Base-by-base conservation (phyloP, 768 basidiomycete species). In the Lanmaoa rubissima region DNA sequence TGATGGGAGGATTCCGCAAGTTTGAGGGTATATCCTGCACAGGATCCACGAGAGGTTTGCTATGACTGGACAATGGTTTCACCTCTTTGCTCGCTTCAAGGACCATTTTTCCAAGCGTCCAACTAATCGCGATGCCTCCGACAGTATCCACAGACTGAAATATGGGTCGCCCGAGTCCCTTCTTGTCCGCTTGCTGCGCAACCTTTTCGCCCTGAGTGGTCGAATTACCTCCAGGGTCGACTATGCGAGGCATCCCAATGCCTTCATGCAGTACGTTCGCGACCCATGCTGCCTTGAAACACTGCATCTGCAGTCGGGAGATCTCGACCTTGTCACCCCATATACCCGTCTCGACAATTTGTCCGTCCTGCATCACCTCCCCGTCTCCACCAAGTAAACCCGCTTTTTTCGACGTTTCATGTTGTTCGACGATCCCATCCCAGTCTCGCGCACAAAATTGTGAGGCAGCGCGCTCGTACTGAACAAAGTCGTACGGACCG, bases 71-170 rank as follows among this genome's bases (percentile, higher is more conserved):
- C 42, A 78, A 73, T 8, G 79, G 69, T 4, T 83, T 82, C 8
- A 94, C 83, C 69, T 91, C 90, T 60, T 90, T 91, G 75, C 92
- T 94, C 28, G 97, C 97, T 73, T 98, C 96, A 28, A 98, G 81
- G 0, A 98, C 96, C 95, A 98, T 98, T 73, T 98, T 98, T 28
- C 97, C 97, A 35, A 98, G 79, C 5, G 97, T 98, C 97, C 97
- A 99, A 65, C 86, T 93, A 65, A 99, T 93, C 43, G 94, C 93
- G 39, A 96, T 92, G 66, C 90, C 92, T 36, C 86, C 88, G 32
- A 99, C 89, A n/a, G 85, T 83, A 69, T 98, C 93, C 74, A 95
- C 76, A 40, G 88, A 92, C 73, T 98, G 97, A 74, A 99, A 98
- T n/a, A 82, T 77, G 9, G 92, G 89, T 57, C 80, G 73, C 48